Percentiles rank a stretch among this genome's conserved stretches.
Evolutionary conservation across 176 grass and related monocot genomes (phyloP).

Genomic region (Puccinellia tenuiflora): DNA sequence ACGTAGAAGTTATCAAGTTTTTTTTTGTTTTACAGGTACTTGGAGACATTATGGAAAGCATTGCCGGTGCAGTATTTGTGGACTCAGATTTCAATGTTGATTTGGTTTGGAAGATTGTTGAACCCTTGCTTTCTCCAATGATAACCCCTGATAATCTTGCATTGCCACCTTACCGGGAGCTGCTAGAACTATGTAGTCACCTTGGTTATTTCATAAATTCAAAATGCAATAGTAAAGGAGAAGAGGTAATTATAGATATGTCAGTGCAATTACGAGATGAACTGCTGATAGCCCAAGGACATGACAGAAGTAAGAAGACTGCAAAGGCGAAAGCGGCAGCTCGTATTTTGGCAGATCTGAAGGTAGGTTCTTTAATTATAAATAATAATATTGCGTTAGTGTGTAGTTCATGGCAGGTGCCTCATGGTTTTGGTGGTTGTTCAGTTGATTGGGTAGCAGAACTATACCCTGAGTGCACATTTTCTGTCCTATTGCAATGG

Average conservation of each 20-base stretch:
- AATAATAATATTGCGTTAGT: background rate
- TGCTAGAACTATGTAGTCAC: conserved; percentile 73
- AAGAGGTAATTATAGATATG: conserved; percentile 60
- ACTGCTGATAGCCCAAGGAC: conserved; percentile 48
- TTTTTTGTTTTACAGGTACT: conserved; percentile 56
- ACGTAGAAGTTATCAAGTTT: background rate
- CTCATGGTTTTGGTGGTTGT: background rate
- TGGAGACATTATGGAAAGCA: conserved; percentile 92
- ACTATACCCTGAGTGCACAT: conserved; percentile 8
- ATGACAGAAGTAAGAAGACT: conserved; percentile 60
- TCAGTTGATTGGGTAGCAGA: conserved; percentile 14
- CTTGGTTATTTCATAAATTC: conserved; percentile 72
- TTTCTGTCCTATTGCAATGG: conserved; percentile 4
- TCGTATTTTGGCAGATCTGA: conserved; percentile 67
- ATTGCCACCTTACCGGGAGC: conserved; percentile 72
- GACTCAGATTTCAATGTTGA: conserved; percentile 67
- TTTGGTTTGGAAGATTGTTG: conserved; percentile 76
- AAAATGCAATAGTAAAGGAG: conserved; percentile 53
- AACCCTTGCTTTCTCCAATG: conserved; percentile 70
- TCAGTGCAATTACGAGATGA: conserved; percentile 71
- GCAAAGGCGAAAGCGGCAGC: conserved; percentile 80
- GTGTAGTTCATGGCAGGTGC: background rate
- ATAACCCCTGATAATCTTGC: conserved; percentile 89
- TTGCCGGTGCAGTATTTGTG: conserved; percentile 74
- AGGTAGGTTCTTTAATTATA: conserved; percentile 40